Conservation (phyloP, 768 basidiomycete species). For the Termitomyces sp. region DNA sequence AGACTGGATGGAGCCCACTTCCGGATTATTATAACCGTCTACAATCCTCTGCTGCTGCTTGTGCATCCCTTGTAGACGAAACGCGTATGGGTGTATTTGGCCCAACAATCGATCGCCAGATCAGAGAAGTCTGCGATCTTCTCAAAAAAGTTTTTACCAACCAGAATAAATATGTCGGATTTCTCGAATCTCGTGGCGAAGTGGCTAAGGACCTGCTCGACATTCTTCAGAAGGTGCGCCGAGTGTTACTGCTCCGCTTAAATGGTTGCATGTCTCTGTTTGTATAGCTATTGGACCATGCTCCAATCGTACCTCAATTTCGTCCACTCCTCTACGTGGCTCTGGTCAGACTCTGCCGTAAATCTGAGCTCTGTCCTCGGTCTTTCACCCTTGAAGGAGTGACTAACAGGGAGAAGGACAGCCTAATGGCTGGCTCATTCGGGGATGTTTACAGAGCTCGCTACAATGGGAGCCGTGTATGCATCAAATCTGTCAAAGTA, state of each 20-base stretch:
- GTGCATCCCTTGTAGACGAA: not conserved
- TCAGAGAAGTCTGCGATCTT: not conserved
- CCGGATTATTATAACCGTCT: not conserved
- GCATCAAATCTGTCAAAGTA: slow-evolving; percentile 14
- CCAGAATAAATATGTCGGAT: slow-evolving; percentile 5
- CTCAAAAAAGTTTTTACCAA: slow-evolving; percentile 9
- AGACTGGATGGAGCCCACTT: not conserved
- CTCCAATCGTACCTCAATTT: not conserved
- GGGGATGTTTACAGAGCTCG: slow-evolving; percentile 21
- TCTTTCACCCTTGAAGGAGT: slow-evolving; percentile 15
- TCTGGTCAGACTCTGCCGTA: slow-evolving; percentile 18
- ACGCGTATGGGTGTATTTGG: not conserved
- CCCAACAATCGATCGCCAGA: not conserved
- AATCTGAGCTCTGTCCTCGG: slow-evolving; percentile 20
- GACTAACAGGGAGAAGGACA: not conserved
- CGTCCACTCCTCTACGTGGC: slow-evolving; percentile 13
- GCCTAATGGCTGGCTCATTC: slow-evolving; percentile 15
- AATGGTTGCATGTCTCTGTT: not conserved
- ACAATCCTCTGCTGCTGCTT: not conserved
- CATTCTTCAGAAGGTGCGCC: slow-evolving; percentile 18
- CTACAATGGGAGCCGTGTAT: slow-evolving; percentile 9
- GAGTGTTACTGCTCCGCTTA: not conserved
- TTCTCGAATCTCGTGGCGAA: slow-evolving; percentile 8
- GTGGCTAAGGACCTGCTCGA: slow-evolving; percentile 17
- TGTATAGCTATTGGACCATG: slow-evolving; percentile 14